Evolutionary conservation across 805 yeast genomes (phyloP).

Genomic region (Candida yuanshanica): DNA sequence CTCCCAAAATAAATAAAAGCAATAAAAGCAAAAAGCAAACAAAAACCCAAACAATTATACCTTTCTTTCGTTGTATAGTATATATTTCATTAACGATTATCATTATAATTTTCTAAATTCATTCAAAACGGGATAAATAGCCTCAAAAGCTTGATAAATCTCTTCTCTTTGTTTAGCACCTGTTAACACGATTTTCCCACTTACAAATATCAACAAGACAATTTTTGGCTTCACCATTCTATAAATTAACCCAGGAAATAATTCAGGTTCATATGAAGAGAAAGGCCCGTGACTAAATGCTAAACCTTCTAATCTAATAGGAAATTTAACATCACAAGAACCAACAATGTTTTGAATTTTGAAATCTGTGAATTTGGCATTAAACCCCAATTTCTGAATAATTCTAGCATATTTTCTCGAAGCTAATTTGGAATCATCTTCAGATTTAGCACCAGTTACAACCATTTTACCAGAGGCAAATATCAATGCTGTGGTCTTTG

Average conservation of each 20-base stretch:
- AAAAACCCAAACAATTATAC: background rate
- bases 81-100: background rate
- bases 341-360: conserved; percentile 98
- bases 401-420: conserved; percentile 97
- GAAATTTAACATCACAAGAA: conserved; percentile 97
- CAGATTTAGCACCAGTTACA: conserved; percentile 98
- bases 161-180: conserved; percentile 99
- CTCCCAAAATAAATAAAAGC: background rate
- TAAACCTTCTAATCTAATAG: conserved; percentile 93
- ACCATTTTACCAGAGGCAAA: conserved; percentile 99
- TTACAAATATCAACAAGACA: conserved; percentile 89
- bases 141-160: conserved; percentile 96
- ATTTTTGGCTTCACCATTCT: conserved; percentile 99
- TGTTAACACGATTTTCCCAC: conserved; percentile 94
- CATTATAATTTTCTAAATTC: conserved; percentile 76
- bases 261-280: conserved; percentile 96
- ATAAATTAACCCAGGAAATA: conserved; percentile 96
- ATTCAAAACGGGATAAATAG: conserved; percentile 95
- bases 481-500: conserved; percentile 94
- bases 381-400: conserved; percentile 94
- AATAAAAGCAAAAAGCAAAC: background rate
- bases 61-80: background rate
- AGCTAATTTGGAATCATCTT: conserved; percentile 97
- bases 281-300: conserved; percentile 98
- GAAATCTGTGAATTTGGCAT: conserved; percentile 96